phyloP scores from a whole-genome alignment of 208 protist species.

The Jaenimonas drosophilae region DNA sequence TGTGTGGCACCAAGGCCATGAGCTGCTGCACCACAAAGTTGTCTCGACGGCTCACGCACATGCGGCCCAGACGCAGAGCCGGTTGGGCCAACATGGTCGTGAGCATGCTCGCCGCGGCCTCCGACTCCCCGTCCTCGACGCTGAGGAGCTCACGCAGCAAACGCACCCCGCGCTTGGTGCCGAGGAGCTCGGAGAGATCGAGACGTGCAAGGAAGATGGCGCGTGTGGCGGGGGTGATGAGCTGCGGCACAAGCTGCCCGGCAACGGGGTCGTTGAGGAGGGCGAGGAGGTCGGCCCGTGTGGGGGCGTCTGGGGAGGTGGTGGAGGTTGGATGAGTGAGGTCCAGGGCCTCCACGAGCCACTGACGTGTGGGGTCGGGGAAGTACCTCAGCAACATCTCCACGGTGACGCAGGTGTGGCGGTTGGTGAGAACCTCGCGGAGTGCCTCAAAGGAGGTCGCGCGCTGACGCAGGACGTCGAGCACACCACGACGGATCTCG shows the following conservation, averaged over 20 bases:
- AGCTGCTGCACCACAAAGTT: conserved; percentile 83
- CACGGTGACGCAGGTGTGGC: conserved; percentile 68
- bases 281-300: conserved; percentile 22
- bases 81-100: conserved; percentile 26
- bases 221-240: conserved; percentile 24
- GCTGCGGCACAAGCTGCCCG: conserved; percentile 48
- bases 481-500: conserved; percentile 28
- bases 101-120: conserved; percentile 24
- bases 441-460: conserved; percentile 30
- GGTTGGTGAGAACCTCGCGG: conserved; percentile 44
- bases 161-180: conserved; percentile 53
- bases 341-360: conserved; percentile 55
- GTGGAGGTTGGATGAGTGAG: conserved; percentile 5
- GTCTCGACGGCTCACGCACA: conserved; percentile 48
- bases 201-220: conserved; percentile 32
- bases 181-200: conserved; percentile 28
- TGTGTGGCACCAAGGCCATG: conserved; percentile 32
- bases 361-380: conserved; percentile 19
- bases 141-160: conserved; percentile 54
- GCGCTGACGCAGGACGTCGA: conserved; percentile 62
- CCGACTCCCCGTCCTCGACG: conserved; percentile 5
- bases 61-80: conserved; percentile 30
- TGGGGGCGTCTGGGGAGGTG: conserved; percentile 1
- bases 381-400: conserved; percentile 51
- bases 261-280: conserved; percentile 66